Evolutionary conservation across 176 grass and related monocot species (phyloP), one percentile per base, ranked within the genome.

Genomic region (Oryza australiensis): DNA sequence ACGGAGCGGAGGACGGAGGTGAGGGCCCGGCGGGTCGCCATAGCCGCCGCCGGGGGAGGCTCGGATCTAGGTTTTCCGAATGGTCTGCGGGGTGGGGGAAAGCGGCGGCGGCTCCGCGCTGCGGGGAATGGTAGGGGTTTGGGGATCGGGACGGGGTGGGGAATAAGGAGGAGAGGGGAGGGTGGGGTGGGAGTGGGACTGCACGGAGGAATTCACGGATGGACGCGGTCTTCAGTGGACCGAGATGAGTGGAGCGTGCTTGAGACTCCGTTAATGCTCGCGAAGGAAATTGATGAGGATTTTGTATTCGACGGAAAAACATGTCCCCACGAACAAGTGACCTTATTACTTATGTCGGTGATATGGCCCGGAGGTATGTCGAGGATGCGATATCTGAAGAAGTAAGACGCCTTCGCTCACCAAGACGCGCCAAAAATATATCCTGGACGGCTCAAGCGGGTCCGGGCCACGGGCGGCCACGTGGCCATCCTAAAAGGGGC

Each of bases 11-110:
- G 69, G 80, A 90, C 24, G 20, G 94, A 88, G 18, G 92, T 87
- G 64, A 94, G 81, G 76, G 85, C 76, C 86, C 94, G 89, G 70
- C 94, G 94, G 23, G 89, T 84, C 38, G 94, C 89, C 92, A 97
- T 94, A 77, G 82, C 86, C 65, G 82, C 60, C 65, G 72, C 49
- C 49, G 18, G 72, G 77, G 64, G 38, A 67, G n/a, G 51, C 41
- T 78, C 38, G 78, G 86, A 97, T 97, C 84, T 93, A 91, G 88
- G 88, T 85, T 87, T 80, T 27, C 12, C 68, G 43, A 81, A 75
- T 87, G 88, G 82, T 29, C 67, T 70, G 43, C 26, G 22, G 34
- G 33, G 27, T 32, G 64, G 22, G 26, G 83, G 59, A 22, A 20
- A 55, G 51, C 0, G 20, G 51, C 72, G 88, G 83, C 88, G 72